phyloP scores from a whole-genome alignment of 208 protist genomes.

The Strigomonas culicis region DNA sequence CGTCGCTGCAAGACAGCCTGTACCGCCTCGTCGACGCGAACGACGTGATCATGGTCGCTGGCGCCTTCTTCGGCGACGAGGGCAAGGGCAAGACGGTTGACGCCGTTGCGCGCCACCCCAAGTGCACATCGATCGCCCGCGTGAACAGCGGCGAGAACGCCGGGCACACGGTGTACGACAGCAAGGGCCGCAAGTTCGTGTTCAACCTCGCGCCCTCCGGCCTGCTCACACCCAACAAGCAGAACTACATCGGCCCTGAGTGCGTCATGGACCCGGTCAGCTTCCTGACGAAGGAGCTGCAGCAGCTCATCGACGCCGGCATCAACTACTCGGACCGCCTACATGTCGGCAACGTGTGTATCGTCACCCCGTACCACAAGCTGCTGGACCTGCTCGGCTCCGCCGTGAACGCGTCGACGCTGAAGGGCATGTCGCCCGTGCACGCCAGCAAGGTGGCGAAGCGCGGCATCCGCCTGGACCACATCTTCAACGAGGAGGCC shows the following conservation, averaged over 20 bases:
- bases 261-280: constrained; percentile 91
- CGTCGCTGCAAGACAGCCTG: constrained; percentile 55
- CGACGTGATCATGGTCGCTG: constrained; percentile 88
- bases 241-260: constrained; percentile 85
- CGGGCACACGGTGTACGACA: constrained; percentile 89
- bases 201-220: constrained; percentile 91
- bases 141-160: constrained; percentile 92
- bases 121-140: constrained; percentile 81
- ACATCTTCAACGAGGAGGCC: constrained; percentile 88
- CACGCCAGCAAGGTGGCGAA: constrained; percentile 90
- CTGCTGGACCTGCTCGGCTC: constrained; percentile 84
- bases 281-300: constrained; percentile 89
- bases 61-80: constrained; percentile 91
- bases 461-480: constrained; percentile 86
- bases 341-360: constrained; percentile 87
- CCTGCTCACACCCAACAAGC: constrained; percentile 62
- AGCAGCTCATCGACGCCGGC: constrained; percentile 74
- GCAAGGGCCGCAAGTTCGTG: constrained; percentile 75
- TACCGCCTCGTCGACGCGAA: constrained; percentile 77
- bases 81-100: constrained; percentile 93
- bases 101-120: constrained; percentile 74
- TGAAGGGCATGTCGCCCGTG: constrained; percentile 90
- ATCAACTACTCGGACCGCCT: constrained; percentile 75
- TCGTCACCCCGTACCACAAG: constrained; percentile 92
- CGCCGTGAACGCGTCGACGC: constrained; percentile 80